Evolutionary conservation across 106 monocot genomes (phyloP).

Genomic region (Dendrobium officinale): DNA sequence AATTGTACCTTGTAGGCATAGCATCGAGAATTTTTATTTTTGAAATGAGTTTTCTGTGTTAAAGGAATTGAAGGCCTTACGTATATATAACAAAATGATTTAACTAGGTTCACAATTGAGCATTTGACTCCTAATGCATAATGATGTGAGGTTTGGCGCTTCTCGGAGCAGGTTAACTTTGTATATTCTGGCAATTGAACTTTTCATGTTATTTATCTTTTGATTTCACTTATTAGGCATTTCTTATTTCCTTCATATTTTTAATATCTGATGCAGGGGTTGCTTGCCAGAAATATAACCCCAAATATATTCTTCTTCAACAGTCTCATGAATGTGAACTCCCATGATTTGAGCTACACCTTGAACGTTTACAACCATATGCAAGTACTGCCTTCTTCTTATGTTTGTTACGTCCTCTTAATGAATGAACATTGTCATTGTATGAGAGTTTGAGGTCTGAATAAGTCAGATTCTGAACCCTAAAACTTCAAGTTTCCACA

Average conservation of each 20-base stretch:
- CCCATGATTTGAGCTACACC: conserved; percentile 82
- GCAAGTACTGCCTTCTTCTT: conserved; percentile 62
- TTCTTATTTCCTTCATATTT: conserved; percentile 1
- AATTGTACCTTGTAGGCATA: too few species aligned
- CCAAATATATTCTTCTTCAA: conserved; percentile 82
- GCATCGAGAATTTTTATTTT: too few species aligned
- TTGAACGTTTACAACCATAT: conserved; percentile 71
- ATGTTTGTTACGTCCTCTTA: neutral
- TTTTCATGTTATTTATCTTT: neutral
- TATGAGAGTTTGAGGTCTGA: neutral
- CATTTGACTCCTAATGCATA: too few species aligned
- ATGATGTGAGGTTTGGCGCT: too few species aligned
- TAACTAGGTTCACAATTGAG: too few species aligned
- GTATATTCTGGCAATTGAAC: neutral
- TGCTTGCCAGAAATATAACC: conserved; percentile 57
- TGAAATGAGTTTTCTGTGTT: too few species aligned
- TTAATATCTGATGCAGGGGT: conserved; percentile 43
- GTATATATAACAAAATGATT: too few species aligned
- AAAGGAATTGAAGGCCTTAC: too few species aligned
- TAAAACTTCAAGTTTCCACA: neutral
- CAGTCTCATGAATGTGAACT: conserved; percentile 96
- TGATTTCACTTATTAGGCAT: neutral
- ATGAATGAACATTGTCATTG: neutral
- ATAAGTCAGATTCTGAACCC: neutral
- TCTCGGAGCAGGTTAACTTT: neutral